Conservation (phyloP, 2,329 filamentous ascomycete species). For the Neofusicoccum kwambonambiense region DNA sequence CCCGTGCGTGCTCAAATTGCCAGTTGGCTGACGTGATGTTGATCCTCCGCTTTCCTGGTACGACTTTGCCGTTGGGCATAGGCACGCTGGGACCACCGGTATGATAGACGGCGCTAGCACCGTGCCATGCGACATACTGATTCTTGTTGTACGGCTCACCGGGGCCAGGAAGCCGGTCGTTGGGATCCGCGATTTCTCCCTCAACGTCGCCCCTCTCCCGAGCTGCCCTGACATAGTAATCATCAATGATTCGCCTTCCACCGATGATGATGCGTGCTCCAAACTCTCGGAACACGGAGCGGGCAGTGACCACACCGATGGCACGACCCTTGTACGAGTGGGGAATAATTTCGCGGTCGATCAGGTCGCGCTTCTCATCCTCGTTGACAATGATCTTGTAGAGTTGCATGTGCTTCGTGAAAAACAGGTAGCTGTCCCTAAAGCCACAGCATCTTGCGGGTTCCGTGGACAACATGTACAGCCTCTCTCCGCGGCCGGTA, state of each 20-base stretch:
- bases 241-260: conserved; percentile 79
- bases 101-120: conserved; percentile 93
- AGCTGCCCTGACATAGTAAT: conserved; percentile 79
- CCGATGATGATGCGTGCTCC: conserved; percentile 92
- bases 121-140: conserved; percentile 98
- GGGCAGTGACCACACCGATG: conserved; percentile 93
- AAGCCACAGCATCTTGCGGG: conserved; percentile 96
- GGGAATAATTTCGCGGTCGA: conserved; percentile 90
- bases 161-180: conserved; percentile 71
- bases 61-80: conserved; percentile 67
- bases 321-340: conserved; percentile 98
- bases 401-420: conserved; percentile 93
- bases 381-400: conserved; percentile 99
- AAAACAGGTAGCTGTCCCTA: conserved; percentile 97
- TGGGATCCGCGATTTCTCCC: conserved; percentile 87
- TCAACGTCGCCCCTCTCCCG: conserved; percentile 76
- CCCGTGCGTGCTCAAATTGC: conserved; percentile 91
- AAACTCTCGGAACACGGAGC: conserved; percentile 96
- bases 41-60: conserved; percentile 77
- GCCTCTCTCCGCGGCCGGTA: conserved; percentile 73
- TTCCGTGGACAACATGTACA: conserved; percentile 99
- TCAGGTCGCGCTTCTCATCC: conserved; percentile 94
- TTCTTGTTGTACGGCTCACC: conserved; percentile 97
- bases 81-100: conserved; percentile 76
- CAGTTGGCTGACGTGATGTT: conserved; percentile 92